Evolutionary conservation across 2,329 filamentous ascomycete species (phyloP).

Genomic region (Colletotrichum truncatum): DNA sequence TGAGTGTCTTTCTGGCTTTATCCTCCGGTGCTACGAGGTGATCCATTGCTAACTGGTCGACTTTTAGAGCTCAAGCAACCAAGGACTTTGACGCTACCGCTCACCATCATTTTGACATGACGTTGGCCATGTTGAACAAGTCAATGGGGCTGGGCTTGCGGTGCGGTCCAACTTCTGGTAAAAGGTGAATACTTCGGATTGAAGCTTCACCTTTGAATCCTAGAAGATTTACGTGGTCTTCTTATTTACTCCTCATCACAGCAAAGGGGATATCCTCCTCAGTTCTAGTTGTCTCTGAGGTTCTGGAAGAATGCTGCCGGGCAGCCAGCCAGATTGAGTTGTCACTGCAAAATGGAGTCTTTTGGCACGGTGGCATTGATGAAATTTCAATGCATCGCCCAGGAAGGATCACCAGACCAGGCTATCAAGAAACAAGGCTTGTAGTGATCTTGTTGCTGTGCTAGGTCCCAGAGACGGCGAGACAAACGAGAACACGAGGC

Average conservation of each 20-base stretch:
- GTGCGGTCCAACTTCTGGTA: constrained; percentile 38
- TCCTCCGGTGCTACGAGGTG: neutral
- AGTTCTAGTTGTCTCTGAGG: neutral
- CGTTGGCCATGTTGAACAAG: constrained; percentile 77
- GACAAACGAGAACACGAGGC: neutral
- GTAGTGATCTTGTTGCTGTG: neutral
- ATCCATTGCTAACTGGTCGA: neutral
- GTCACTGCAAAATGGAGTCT: neutral
- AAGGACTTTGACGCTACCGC: constrained; percentile 39
- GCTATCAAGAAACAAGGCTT: neutral
- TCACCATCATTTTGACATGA: constrained; percentile 73
- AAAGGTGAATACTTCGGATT: neutral
- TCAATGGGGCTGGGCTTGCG: constrained; percentile 74
- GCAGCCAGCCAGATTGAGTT: neutral
- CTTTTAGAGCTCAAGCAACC: neutral
- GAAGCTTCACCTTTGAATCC: neutral
- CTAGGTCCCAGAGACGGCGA: neutral
- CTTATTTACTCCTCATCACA: neutral
- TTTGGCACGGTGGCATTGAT: neutral
- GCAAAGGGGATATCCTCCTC: neutral
- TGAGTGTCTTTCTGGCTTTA: constrained; percentile 32
- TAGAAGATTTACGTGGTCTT: neutral
- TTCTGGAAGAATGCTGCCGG: neutral
- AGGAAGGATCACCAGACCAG: constrained; percentile 1
- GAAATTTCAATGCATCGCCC: neutral